These are phyloP conservation scores for Moringa oleifera DNA, from an alignment of 345 rosid species.

Conservation along the genomic window DNA sequence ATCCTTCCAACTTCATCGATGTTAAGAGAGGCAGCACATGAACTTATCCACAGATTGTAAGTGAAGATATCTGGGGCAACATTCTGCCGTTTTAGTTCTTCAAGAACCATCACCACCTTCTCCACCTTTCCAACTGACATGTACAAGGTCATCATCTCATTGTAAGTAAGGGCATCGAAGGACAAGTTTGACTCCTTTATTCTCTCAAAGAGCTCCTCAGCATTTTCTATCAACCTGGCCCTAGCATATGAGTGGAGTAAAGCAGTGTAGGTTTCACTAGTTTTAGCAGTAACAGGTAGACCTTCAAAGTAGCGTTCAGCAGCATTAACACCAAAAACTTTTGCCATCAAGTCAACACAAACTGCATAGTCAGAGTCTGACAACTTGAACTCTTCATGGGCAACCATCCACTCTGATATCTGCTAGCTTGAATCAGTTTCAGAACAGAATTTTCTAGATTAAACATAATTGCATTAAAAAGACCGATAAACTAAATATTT, in stretches of 20 bases:
- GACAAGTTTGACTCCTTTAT: slow-evolving; percentile 43
- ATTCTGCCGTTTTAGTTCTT: slow-evolving; percentile 48
- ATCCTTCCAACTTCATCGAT: slow-evolving; percentile 51
- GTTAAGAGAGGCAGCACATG: slow-evolving; percentile 62
- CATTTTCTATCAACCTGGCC: slow-evolving; percentile 51
- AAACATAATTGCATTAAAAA: slow-evolving; percentile 1
- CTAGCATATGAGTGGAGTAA: slow-evolving; percentile 83
- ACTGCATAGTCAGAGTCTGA: slow-evolving; percentile 64
- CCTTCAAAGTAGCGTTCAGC: slow-evolving; percentile 89
- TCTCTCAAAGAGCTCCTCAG: slow-evolving; percentile 57
- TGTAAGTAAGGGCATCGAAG: slow-evolving; percentile 63
- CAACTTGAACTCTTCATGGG: slow-evolving; percentile 44
- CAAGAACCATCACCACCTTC: slow-evolving; percentile 54
- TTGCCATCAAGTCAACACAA: slow-evolving; percentile 73
- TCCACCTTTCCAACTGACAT: slow-evolving; percentile 85
- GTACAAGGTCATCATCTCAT: slow-evolving; percentile 93
- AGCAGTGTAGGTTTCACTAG: slow-evolving; percentile 78
- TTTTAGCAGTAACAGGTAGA: slow-evolving; percentile 44
- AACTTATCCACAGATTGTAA: slow-evolving; percentile 86
- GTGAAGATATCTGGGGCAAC: slow-evolving; percentile 76
- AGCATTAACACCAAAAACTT: slow-evolving; percentile 85
- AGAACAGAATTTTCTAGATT: slow-evolving; percentile 4
- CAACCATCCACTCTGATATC: slow-evolving; percentile 88
- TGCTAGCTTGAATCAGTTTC: slow-evolving; percentile 27
- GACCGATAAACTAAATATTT: not conserved